phyloP scores from a whole-genome alignment of 257 asterid genomes.

The Scutellaria minor region DNA sequence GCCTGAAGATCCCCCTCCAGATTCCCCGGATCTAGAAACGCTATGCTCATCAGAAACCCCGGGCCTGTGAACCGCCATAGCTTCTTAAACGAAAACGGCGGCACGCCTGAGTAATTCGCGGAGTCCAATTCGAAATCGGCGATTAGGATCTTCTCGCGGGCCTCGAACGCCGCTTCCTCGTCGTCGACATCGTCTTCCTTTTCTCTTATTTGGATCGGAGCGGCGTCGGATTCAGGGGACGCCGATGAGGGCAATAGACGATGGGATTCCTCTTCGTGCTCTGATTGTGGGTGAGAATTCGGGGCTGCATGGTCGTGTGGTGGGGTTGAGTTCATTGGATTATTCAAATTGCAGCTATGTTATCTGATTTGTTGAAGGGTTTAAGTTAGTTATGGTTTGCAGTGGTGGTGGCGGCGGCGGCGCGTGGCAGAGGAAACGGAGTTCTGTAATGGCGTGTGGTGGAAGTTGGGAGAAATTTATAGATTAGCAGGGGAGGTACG shows the following conservation, averaged over 20 bases:
- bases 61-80: constrained; percentile 95
- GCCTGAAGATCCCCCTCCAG: constrained; percentile 96
- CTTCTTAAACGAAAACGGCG: constrained; percentile 79
- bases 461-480: constrained; percentile 36
- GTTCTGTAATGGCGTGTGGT: constrained; percentile 28
- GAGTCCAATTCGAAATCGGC: constrained; percentile 57
- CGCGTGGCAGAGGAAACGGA: not conserved
- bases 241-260: constrained; percentile 50
- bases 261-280: constrained; percentile 57
- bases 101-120: constrained; percentile 46
- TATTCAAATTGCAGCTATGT: constrained; percentile 9
- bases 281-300: constrained; percentile 18
- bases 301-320: constrained; percentile 44
- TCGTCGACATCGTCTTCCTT: constrained; percentile 32
- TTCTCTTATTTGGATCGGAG: constrained; percentile 23
- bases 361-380: constrained; percentile 22
- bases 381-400: not conserved
- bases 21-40: constrained; percentile 93
- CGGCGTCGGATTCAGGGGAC: constrained; percentile 40
- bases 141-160: constrained; percentile 63
- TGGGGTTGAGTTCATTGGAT: constrained; percentile 57
- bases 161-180: constrained; percentile 59
- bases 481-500: constrained; percentile 35
- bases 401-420: constrained; percentile 30
- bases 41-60: constrained; percentile 92